Evolutionary conservation across 257 asterid species (phyloP), one percentile per base, ranked within the genome.

Genomic region (Rhazya stricta): DNA sequence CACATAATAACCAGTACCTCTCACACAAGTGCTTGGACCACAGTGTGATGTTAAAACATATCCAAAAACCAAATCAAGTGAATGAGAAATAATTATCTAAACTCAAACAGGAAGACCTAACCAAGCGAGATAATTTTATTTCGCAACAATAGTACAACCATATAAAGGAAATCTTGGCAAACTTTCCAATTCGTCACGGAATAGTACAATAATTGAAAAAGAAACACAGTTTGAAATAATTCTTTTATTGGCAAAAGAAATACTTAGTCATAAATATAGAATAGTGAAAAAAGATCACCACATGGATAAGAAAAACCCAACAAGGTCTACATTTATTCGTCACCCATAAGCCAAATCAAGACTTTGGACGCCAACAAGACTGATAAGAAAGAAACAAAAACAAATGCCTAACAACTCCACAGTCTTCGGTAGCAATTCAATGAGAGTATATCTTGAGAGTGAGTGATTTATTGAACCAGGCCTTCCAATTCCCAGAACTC

Each of bases 391-490:
- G 42, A 16, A 32, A 34, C 10, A 30, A 56, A 56, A 6, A 57
- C 53, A 54, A n/a, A 23, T 12, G 30, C 30, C 0, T 18, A 54
- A 54, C 62, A 54, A 7, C 62, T 32, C 62, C 23, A 54, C 29
- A 54, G 27, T 54, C 15, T n/a, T 54, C 0, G 11, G 39, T 12
- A 34, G 43, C 45, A 66, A 29, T 29, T 89, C 86, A 94, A 50
- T 89, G 94, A 72, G 94, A 84, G 74, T 89, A 79, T 65, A 91
- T 85, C 88, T 92, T 94, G 5, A 67, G 83, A 69, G 65, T 83
- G 85, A 86, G 85, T 57, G 97, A 90, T 36, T 86, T 92, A 29
- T 90, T 85, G 81, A 94, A 88, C 98, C 97, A 94, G 15, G 97
- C 57, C 78, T 69, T 92, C 95, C 90, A 94, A 63, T 88, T 89